Base-by-base conservation (phyloP, 2,329 filamentous ascomycete species). In the Coleophoma crateriformis region DNA sequence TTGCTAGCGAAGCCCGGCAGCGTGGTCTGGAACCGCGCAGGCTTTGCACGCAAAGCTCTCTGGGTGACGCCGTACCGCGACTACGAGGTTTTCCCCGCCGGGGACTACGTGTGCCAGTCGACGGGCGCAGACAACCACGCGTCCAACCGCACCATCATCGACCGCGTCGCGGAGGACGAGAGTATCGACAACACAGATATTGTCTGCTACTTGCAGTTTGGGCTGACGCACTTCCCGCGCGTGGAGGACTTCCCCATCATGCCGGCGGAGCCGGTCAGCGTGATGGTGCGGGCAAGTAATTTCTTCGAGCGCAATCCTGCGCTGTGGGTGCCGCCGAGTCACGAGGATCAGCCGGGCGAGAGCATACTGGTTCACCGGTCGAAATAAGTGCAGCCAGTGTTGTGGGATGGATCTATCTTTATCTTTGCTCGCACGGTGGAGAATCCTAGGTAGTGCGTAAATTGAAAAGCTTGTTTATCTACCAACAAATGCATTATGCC, bases 171-270 rank as follows among this genome's bases (percentile, higher is more conserved):
- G 76, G 59, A 51, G 69, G 64, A 51, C 67, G 50, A 44, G 71
- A 65, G 67, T 74, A 83, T 95, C 57, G 87, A 87, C 48, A 87
- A 96, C 72, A 88, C 84, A 0, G 88, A 96, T 64, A 72, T 96
- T 32, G 90, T 96, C 1, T 78, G 96, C n/a, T 96, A 90, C 90
- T 90, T 96, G 70, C 95, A 90, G 0, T 96, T 96, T 61, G 91
- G 91, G 33, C 76, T 96, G 33, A 91, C 87, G 1, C 91, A 96
- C 65, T 92, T 96, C 73, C 90, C 91, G 0, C 74, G 87, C 0
- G 90, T 90, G 0, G 91, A 96, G 64, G 91, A 96, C 67, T 96
- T 89, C 73, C 91, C 91, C 27, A 77, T 96, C 58, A 96, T 96
- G 90, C 90, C 90, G 0, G 87, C 81, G 0, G 87, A 91, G 73